Base-by-base conservation (phyloP, 2,329 filamentous ascomycete genomes). In the Phialophora verrucosa region DNA sequence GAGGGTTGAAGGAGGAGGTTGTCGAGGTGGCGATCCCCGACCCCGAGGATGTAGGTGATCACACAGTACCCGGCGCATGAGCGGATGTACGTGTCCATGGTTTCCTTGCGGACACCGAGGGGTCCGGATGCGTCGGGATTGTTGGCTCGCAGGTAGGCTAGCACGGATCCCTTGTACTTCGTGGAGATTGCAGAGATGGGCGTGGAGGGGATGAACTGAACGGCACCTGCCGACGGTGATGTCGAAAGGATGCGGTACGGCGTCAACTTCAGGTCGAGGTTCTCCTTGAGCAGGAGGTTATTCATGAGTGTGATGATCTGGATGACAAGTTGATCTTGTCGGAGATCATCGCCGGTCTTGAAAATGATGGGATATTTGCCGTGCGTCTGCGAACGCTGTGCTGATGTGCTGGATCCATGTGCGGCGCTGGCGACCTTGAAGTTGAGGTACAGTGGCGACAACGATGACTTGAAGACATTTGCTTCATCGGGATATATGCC, bases 291-390 rank as follows among this genome's bases (percentile, higher is more conserved):
- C 4, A 99, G 85, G 1, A 99, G 87, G 65, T 94, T 91, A 74
- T 99, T 95, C 95, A 99, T 99, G 17, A 99, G 85, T 0, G 92
- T 96, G 76, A 99, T 97, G 75, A 98, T 98, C 75, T 92, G 95
- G 62, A 99, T 96, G 42, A 99, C 94, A 2, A 99, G 87, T 76
- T 99, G 95, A 75, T 99, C 95, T 78, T 99, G 95, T 14, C 95
- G 91, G 59, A 99, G 83, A 76, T 99, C 95, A 76, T 99, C 95
- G 42, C 95, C 95, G 0, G 93, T 93, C 78, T 99, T 99, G 86
- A 99, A 99, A 61, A 98, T 90, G 70, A 99, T 91, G 10, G 94
- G 90, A 75, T 98, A 99, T 66, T 89, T 90, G 47, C 85, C 85
- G 7, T 91, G 91, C 17, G 62, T 66, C 57, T 64, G 63, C 20